Percentiles rank a stretch among this genome's conserved stretches.
phyloP scores from a whole-genome alignment of 2,329 filamentous ascomycete species.

The Rhynchosporium graminicola region DNA sequence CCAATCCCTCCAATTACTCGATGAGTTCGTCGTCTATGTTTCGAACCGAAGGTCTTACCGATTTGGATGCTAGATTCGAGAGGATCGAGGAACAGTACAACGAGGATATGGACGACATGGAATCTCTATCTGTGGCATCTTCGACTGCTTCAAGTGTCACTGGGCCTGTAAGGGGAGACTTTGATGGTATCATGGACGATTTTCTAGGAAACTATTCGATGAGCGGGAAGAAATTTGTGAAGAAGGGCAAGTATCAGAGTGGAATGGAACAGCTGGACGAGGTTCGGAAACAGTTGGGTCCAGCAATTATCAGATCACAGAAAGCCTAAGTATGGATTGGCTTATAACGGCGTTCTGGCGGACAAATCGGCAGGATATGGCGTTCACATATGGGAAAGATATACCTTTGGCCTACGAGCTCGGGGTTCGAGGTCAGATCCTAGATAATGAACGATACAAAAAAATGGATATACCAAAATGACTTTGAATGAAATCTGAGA shows the following conservation, averaged over 20 bases:
- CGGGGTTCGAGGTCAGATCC: neutral
- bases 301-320: slow-evolving; percentile 59
- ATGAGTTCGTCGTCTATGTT: slow-evolving; percentile 89
- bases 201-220: slow-evolving; percentile 77
- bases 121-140: slow-evolving; percentile 62
- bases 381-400: slow-evolving; percentile 17
- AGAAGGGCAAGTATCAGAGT: slow-evolving; percentile 77
- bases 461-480: neutral
- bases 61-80: slow-evolving; percentile 90
- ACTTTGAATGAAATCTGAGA: neutral
- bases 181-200: slow-evolving; percentile 89
- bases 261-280: slow-evolving; percentile 91
- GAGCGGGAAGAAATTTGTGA: slow-evolving; percentile 71
- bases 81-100: slow-evolving; percentile 81
- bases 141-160: slow-evolving; percentile 66
- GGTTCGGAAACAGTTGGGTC: slow-evolving; percentile 77
- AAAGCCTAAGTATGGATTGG: slow-evolving; percentile 25
- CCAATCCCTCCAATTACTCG: slow-evolving; percentile 81
- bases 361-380: slow-evolving; percentile 20
- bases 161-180: slow-evolving; percentile 72
- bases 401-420: slow-evolving; percentile 14
- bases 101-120: slow-evolving; percentile 62
- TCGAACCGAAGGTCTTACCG: slow-evolving; percentile 81
- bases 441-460: neutral
- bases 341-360: slow-evolving; percentile 19